These are phyloP conservation scores for Collybiopsis luxurians DNA, from an alignment of 768 basidiomycete species.

Conservation along the genomic window DNA sequence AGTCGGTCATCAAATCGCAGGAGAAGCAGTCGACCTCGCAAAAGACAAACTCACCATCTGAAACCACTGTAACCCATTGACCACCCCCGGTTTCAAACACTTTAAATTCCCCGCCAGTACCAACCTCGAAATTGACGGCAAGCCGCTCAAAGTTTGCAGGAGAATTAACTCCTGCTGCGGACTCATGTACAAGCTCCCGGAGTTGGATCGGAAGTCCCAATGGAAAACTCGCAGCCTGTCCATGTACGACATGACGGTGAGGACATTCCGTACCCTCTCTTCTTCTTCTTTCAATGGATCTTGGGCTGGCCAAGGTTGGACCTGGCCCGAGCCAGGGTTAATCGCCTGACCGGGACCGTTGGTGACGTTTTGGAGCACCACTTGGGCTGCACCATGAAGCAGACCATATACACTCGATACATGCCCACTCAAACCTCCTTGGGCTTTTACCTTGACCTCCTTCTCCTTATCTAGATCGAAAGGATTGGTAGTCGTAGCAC, in stretches of 20 bases:
- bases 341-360: too few relatives aligned
- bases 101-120: conserved; percentile 26
- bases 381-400: too few relatives aligned
- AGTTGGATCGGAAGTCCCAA: conserved; percentile 27
- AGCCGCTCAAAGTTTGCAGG: conserved; percentile 34
- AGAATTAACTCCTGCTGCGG: conserved; percentile 38
- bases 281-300: conserved; percentile 26
- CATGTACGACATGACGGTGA: conserved; percentile 41
- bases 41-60: background rate
- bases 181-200: conserved; percentile 24
- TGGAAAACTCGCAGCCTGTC: conserved; percentile 36
- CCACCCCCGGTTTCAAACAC: background rate
- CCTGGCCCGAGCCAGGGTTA: too few relatives aligned
- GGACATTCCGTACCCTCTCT: conserved; percentile 34
- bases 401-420: too few relatives aligned
- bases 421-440: too few relatives aligned
- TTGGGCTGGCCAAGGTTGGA: too few relatives aligned
- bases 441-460: too few relatives aligned
- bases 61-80: background rate
- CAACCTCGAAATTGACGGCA: conserved; percentile 37
- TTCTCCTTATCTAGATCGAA: too few relatives aligned
- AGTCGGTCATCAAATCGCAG: too few relatives aligned
- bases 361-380: too few relatives aligned
- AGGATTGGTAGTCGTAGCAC: too few relatives aligned
- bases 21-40: background rate